Evolutionary conservation across 2,329 filamentous ascomycete species (phyloP).

Genomic region (Tothia fuscella): DNA sequence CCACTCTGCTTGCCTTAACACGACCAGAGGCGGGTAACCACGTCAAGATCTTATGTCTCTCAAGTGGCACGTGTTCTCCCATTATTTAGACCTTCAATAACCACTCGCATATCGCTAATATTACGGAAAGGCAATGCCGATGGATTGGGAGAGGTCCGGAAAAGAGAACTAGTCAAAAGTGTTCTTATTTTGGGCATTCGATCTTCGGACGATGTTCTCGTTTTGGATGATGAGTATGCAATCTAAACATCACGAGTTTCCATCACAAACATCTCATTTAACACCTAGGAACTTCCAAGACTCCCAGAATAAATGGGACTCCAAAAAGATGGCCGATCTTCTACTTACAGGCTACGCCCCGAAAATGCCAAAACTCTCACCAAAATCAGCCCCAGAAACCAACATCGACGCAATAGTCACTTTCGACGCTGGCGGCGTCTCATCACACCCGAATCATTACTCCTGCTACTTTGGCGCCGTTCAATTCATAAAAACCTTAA

Average conservation of each 20-base stretch:
- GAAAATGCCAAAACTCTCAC: slow-evolving; percentile 24
- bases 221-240: slow-evolving; percentile 69
- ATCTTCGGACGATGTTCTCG: slow-evolving; percentile 65
- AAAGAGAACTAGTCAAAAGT: slow-evolving; percentile 72
- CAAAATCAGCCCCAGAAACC: slow-evolving; percentile 30
- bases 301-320: slow-evolving; percentile 64
- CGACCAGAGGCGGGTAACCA: slow-evolving; percentile 72
- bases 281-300: slow-evolving; percentile 60
- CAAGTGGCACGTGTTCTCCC: slow-evolving; percentile 48
- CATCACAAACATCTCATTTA: neutral
- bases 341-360: slow-evolving; percentile 65
- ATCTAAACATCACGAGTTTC: slow-evolving; percentile 10
- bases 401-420: slow-evolving; percentile 76
- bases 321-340: slow-evolving; percentile 55
- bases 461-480: slow-evolving; percentile 75
- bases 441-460: slow-evolving; percentile 84
- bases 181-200: slow-evolving; percentile 65
- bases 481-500: slow-evolving; percentile 56
- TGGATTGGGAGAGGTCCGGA: slow-evolving; percentile 71
- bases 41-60: slow-evolving; percentile 86
- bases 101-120: slow-evolving; percentile 10
- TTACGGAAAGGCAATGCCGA: slow-evolving; percentile 58
- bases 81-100: neutral
- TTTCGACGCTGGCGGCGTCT: slow-evolving; percentile 75
- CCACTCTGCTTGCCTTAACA: slow-evolving; percentile 74